These are phyloP conservation scores for Diddensiella transvaalensis DNA, from an alignment of 805 yeast genomes.

Conservation along the genomic window DNA sequence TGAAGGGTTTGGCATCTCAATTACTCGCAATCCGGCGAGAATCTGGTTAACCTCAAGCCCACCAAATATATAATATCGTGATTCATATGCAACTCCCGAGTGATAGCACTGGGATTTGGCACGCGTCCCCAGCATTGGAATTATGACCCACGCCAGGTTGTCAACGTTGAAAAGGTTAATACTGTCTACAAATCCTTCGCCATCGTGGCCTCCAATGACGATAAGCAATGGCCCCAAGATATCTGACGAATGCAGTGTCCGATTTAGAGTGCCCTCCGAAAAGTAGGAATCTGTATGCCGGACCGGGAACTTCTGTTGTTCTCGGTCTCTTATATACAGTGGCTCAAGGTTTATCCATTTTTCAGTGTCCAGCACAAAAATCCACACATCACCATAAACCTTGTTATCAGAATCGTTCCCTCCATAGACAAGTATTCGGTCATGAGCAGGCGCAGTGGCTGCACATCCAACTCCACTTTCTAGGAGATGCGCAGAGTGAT, in stretches of 20 bases:
- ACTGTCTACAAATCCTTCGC: conserved; percentile 15
- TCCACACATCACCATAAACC: conserved; percentile 21
- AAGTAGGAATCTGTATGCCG: background rate
- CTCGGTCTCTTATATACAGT: conserved; percentile 1
- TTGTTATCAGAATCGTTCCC: conserved; percentile 15
- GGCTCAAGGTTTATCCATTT: conserved; percentile 15
- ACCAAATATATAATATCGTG: conserved; percentile 23
- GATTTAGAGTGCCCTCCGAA: conserved; percentile 6
- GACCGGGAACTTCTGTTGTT: conserved; percentile 6
- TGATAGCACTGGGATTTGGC: conserved; percentile 23
- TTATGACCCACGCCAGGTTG: conserved; percentile 19
- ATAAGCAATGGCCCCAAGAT: conserved; percentile 18
- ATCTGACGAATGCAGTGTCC: conserved; percentile 20
- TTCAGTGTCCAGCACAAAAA: conserved; percentile 13
- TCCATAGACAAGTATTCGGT: conserved; percentile 21
- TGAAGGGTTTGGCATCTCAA: conserved; percentile 20
- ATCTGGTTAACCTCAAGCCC: conserved; percentile 19
- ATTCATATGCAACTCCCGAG: conserved; percentile 19
- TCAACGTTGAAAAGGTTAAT: conserved; percentile 18
- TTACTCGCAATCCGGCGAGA: conserved; percentile 17
- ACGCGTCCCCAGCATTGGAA: conserved; percentile 20
- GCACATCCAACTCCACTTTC: background rate
- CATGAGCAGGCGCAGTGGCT: background rate
- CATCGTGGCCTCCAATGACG: conserved; percentile 27
- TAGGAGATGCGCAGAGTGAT: conserved; percentile 22